Percentiles rank a stretch among this genome's conserved stretches.
Evolutionary conservation across 371 early-diverging fungal genomes (phyloP).

Genomic region (Paraphysoderma sedebokerense): DNA sequence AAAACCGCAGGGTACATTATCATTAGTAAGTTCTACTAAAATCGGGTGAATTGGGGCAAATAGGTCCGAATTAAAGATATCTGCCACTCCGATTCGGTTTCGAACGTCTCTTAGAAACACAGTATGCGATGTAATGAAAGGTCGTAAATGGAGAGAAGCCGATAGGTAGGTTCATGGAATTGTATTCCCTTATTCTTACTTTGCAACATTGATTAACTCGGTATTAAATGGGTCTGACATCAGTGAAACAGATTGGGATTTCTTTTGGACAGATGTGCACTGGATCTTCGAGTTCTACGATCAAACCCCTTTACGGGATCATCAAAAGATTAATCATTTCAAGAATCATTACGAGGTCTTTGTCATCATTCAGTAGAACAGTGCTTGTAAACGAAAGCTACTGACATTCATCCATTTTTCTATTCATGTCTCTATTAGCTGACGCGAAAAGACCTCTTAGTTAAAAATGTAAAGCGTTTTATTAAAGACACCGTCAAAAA

Average conservation of each 20-base stretch:
- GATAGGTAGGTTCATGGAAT: constrained; percentile 9
- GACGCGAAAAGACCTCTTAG: constrained; percentile 36
- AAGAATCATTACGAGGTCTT: constrained; percentile 37
- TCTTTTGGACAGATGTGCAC: constrained; percentile 37
- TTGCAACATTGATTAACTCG: neutral
- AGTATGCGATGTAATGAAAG: constrained; percentile 27
- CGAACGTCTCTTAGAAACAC: constrained; percentile 20
- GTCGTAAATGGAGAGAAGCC: constrained; percentile 34
- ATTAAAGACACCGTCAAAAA: constrained; percentile 28
- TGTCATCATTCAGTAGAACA: neutral
- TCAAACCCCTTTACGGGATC: constrained; percentile 24
- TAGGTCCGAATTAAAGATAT: no score
- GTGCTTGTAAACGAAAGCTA: neutral
- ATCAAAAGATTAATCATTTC: constrained; percentile 36
- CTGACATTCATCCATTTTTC: no score
- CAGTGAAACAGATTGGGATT: constrained; percentile 32
- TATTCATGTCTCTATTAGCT: no score
- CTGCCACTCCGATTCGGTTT: constrained; percentile 6
- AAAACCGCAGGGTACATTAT: no score
- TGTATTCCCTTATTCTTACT: neutral
- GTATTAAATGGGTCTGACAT: neutral
- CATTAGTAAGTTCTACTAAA: no score
- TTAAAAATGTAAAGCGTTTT: constrained; percentile 39
- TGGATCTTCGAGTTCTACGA: constrained; percentile 40
- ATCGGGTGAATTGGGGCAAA: no score